Base-by-base conservation (phyloP, 441 rosid species). In the Croton laevigatus region DNA sequence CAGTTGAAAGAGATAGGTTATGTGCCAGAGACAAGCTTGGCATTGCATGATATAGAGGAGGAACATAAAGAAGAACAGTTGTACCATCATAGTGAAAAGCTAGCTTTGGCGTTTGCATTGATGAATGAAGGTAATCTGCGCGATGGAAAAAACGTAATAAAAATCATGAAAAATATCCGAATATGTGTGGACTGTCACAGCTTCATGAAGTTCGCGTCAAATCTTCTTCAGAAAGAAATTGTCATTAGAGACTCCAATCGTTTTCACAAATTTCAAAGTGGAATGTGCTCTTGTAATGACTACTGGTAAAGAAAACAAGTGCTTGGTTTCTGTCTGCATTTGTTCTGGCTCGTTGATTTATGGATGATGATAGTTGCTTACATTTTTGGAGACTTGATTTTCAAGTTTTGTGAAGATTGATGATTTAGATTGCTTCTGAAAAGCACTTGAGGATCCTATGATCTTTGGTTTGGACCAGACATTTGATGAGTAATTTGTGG, bases 1-100 rank as follows among this genome's bases (percentile, higher is more conserved):
- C 79, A 83, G 75, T 75, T 89, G 59, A 91, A 81, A 73, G 89
- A 79, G 81, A 75, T 78, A 38, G 96, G 97, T 45, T 88, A 91
- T 74, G 84, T 78, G 38, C 94, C 97, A 16, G 90, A 88, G 59
- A 91, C 86, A 65, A 80, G 85, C 69, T 79, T 85, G 77, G 86
- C 89, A 32, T 75, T 84, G 66, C 89, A 81, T 55, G 93, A 91
- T 57, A 76, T 81, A 22, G 97, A 85, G 55, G 88, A 89, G 72
- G 95, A 88, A 53, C 93, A 91, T 44, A 87, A 85, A 72, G 91
- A 89, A 76, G 90, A 88, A 61, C 89, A 91, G 71, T 59, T 89
- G 69, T 81, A 75, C 54, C 72, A 76, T 79, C 96, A 89, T 73
- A 89, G 92, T 70, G 96, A 89, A 88, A 91, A 91, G 81, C 70